A percentile compares a stretch with the other conserved stretches of the same genome.
Evolutionary conservation across 2,329 filamentous ascomycete species (phyloP).

Genomic region (Colletotrichum scovillei): DNA sequence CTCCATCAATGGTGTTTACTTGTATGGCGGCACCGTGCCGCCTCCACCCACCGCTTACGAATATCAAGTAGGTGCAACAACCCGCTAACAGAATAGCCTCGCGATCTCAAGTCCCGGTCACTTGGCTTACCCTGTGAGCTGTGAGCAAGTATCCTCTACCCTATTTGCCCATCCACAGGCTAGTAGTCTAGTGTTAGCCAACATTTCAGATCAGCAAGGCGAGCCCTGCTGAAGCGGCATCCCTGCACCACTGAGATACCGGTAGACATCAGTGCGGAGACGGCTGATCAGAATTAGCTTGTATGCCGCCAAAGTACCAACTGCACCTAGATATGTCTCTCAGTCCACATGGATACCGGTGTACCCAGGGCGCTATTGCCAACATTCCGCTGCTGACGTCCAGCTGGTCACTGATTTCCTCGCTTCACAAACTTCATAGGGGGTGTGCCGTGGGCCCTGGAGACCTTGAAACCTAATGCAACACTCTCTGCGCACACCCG

Average conservation of each 20-base stretch:
- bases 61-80: not conserved
- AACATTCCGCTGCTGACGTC: not conserved
- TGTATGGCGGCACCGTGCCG: not conserved
- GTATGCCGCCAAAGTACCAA: not conserved
- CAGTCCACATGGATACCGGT: not conserved
- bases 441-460: not conserved
- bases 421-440: not conserved
- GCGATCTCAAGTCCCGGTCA: not conserved
- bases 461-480: conserved; percentile 9
- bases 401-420: not conserved
- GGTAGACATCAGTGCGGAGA: not conserved
- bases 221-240: not conserved
- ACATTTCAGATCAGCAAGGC: not conserved
- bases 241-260: not conserved
- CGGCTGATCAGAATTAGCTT: not conserved
- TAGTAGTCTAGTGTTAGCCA: not conserved
- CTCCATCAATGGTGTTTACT: not conserved
- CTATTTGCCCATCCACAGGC: too few species aligned
- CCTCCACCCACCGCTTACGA: not conserved
- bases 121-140: not conserved
- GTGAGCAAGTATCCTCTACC: too few species aligned
- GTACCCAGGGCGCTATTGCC: not conserved
- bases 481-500: not conserved
- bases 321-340: too few species aligned
- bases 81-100: not conserved